These are phyloP conservation scores for Phialocephala subalpina DNA, from an alignment of 2,329 filamentous ascomycete species.

Conservation along the genomic window DNA sequence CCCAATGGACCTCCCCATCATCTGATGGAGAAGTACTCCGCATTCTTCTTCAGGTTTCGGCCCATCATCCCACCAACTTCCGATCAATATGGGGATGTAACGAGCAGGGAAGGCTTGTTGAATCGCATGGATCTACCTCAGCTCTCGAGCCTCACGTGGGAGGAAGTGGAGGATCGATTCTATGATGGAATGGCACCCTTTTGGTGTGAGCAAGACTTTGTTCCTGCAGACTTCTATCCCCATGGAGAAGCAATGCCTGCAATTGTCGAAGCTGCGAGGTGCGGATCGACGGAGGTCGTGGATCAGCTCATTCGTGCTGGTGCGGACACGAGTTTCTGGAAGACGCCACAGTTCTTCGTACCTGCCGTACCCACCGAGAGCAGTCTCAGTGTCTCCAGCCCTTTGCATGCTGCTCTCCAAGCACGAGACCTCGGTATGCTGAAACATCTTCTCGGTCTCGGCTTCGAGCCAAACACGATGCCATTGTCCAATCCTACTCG, in stretches of 20 bases:
- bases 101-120: constrained; percentile 17
- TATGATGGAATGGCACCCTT: constrained; percentile 30
- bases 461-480: constrained; percentile 34
- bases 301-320: constrained; percentile 19
- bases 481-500: constrained; percentile 31
- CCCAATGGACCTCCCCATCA: constrained; percentile 26
- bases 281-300: constrained; percentile 28
- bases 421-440: constrained; percentile 24
- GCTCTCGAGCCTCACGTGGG: constrained; percentile 29
- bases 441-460: constrained; percentile 24
- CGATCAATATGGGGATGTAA: constrained; percentile 18
- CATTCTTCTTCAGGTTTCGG: constrained; percentile 32
- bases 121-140: constrained; percentile 28
- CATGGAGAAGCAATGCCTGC: constrained; percentile 29
- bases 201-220: constrained; percentile 32
- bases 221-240: constrained; percentile 17
- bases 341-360: constrained; percentile 23
- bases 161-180: constrained; percentile 30
- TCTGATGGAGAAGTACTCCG: constrained; percentile 28
- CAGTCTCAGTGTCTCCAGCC: constrained; percentile 31
- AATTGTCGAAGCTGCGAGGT: constrained; percentile 29
- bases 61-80: constrained; percentile 13
- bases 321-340: constrained; percentile 24
- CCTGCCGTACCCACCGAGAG: constrained; percentile 25
- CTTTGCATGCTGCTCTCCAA: constrained; percentile 30